Evolutionary conservation across 108 stramenopile genomes (phyloP), one percentile per base, ranked within the genome.

Genomic region (Mediolabrus comicus): DNA sequence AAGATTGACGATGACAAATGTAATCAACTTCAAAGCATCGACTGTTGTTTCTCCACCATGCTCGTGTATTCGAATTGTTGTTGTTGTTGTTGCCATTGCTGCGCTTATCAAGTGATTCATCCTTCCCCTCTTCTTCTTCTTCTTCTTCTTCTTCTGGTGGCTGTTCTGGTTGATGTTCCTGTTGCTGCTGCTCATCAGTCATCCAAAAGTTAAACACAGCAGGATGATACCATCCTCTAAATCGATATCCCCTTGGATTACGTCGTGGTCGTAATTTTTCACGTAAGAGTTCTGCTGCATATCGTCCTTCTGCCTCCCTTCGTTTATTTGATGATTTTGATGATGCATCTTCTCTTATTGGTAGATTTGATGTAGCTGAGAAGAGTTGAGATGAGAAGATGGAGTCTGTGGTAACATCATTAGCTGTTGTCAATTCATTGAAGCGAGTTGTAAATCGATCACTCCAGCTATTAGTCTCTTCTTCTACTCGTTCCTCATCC

Each of bases 31-130:
- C 73, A 17, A 74, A 74, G 54, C 73, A 74, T 10, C 17, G 22
- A 0, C 27, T 57, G 24, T 52, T 55, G 19, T 59, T 74, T 60
- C 73, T 59, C 73, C 73, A 74, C 73, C 73, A 74, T 57, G 56
- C 56, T 33, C 19, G 26, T 52, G 53, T 53, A 25, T 13, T 32
- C 32, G n/a, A n/a, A 19, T 16, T 3, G 7, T 7, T 34, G 19
- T 12, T 11, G 34, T 56, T 41, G 4, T 12, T 41, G 56, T 68
- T 29, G 27, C n/a, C 28, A 17, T 58, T n/a, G 54, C 35, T 26
- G 12, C 17, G 6, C 27, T 2, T 27, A 28, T 57, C 16, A 4
- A 5, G 28, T 59, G 49, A 53, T 34, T 58, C 58, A 0, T 30
- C 31, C 58, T 41, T 41, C 12, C 39, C 39, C 12, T 14, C 39